A percentile compares a stretch with the other conserved stretches of the same genome.
Conservation (phyloP, 176 grass and related monocot genomes). For the Aechmea fasciata region DNA sequence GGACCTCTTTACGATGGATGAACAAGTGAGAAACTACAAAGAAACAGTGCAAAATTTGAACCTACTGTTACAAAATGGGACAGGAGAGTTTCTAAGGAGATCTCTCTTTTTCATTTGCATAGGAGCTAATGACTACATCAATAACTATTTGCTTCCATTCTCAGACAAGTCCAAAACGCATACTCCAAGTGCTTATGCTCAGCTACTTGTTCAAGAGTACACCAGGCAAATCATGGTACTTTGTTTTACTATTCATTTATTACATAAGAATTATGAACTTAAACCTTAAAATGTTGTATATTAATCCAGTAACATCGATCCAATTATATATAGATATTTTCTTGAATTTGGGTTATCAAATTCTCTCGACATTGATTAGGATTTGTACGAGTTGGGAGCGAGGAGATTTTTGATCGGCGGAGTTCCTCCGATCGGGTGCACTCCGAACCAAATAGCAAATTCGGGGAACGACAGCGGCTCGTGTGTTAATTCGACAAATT, state of each 20-base stretch:
- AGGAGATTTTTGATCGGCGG: conserved; percentile 27
- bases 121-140: conserved; percentile 40
- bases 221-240: conserved; percentile 31
- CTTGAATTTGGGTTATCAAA: neutral
- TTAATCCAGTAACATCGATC: no score
- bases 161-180: neutral
- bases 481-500: conserved; percentile 20
- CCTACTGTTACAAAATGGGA: conserved; percentile 11
- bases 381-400: conserved; percentile 24
- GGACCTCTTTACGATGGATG: conserved; percentile 27
- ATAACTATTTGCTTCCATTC: conserved; percentile 33
- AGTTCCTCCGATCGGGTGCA: conserved; percentile 31
- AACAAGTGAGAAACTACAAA: conserved; percentile 27
- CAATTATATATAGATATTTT: no score
- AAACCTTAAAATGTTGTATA: no score
- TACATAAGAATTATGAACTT: neutral
- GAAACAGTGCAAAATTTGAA: conserved; percentile 12
- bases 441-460: conserved; percentile 30
- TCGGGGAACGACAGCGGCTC: conserved; percentile 3
- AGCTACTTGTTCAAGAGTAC: conserved; percentile 25
- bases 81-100: conserved; percentile 16
- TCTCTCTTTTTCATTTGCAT: conserved; percentile 22
- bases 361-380: neutral
- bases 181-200: conserved; percentile 1
- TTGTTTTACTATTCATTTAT: neutral